Evolutionary conservation across 208 protist species (phyloP), one percentile per base, ranked within the genome.

Genomic region (Kentomonas sorsogonicus): DNA sequence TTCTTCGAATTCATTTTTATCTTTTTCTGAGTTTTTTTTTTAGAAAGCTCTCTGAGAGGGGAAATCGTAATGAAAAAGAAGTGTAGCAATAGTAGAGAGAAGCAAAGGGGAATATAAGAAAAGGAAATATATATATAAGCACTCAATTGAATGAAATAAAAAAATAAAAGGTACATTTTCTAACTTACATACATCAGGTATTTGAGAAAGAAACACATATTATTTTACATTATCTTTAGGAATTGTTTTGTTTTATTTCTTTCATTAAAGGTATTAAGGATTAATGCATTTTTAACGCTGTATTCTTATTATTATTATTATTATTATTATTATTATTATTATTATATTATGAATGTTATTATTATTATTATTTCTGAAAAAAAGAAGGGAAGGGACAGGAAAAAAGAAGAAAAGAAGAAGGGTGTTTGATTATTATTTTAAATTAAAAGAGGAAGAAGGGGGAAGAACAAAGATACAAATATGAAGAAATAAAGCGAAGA

Each of bases 321-420:
- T n/a, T n/a, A 48, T 25, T 48, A 27, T 48, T 15, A 27, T 48
- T 20, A 27, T 48, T 15, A 27, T 48, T 18, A 18, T 15, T 48
- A 11, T 48, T 15, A 48, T 48, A 48, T 48, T 48, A 20, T 48
- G 16, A 48, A 27, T 48, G 25, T 48, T 48, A 48, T 48, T 48
- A 48, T 48, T 48, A 48, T 48, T 6, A 48, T 48, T 18, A 48
- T 48, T 48, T 26, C 6, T 48, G 25, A 48, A 48, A 48, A 48
- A 48, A 22, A 48, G 25, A 48, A 48, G 10, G 43, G 6, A 48
- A 6, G 43, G 25, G 16, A 6, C n/a, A 18, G 43, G 29, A 45
- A 34, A 51, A 41, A 51, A 41, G 26, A 72, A 53, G 58, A 53
- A 54, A 61, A 54, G 20, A 56, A 25, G 18, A 50, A 50, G 18